phyloP scores from a whole-genome alignment of 345 rosid species.

The Gossypium mustelinum region DNA sequence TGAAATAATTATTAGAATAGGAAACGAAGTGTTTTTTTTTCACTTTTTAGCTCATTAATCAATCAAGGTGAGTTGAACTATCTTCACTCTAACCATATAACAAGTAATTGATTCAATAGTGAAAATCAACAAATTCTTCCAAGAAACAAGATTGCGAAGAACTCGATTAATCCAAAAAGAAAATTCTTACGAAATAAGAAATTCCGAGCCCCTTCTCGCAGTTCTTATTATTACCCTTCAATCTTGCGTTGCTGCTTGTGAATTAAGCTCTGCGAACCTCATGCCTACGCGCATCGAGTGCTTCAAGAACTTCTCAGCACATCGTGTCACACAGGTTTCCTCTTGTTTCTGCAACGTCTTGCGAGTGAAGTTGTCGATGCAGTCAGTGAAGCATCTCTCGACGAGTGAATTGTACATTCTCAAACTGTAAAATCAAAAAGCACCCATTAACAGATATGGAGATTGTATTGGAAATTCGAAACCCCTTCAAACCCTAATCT shows the following conservation, averaged over 20 bases:
- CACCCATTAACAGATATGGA: background rate
- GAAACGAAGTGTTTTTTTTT: background rate
- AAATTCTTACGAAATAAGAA: background rate
- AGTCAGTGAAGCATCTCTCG: conserved; percentile 62
- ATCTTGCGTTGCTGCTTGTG: conserved; percentile 60
- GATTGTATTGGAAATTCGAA: too few species aligned
- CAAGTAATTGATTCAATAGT: background rate
- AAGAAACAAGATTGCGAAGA: too few species aligned
- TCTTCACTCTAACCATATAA: background rate
- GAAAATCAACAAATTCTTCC: too few species aligned
- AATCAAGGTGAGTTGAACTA: background rate
- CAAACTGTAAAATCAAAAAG: background rate
- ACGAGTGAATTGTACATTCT: conserved; percentile 5
- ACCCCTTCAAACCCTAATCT: too few species aligned
- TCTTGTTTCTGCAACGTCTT: conserved; percentile 88
- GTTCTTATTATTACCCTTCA: conserved; percentile 14
- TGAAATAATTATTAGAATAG: too few species aligned
- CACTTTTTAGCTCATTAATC: background rate
- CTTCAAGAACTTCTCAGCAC: conserved; percentile 95
- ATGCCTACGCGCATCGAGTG: conserved; percentile 90
- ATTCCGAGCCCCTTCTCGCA: background rate
- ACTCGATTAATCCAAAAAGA: too few species aligned
- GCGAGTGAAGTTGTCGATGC: conserved; percentile 77
- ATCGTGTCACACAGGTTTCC: conserved; percentile 69
- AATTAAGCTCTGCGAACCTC: conserved; percentile 87